Evolutionary conservation across 441 rosid species (phyloP).

Genomic region (Metrosideros polymorpha): DNA sequence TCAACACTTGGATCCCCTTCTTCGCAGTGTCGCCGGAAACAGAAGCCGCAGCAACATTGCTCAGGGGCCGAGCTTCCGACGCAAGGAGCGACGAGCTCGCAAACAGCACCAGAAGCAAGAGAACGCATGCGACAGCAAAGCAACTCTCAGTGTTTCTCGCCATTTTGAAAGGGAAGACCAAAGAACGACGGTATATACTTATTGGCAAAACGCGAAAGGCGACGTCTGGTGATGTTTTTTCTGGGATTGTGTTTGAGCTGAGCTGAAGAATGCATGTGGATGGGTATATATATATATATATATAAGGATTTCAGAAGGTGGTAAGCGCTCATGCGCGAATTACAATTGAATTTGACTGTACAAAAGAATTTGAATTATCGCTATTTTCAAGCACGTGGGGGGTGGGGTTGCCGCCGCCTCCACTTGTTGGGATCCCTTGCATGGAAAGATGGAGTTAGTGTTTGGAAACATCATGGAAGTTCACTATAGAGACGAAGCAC

Average conservation of each 20-base stretch:
- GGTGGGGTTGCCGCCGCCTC: background rate
- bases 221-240: background rate
- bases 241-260: background rate
- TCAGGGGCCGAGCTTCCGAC: conserved; percentile 32
- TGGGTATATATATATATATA: too few species aligned
- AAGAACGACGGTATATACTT: background rate
- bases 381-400: background rate
- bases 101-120: conserved; percentile 1
- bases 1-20: conserved; percentile 11
- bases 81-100: background rate
- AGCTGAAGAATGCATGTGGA: background rate
- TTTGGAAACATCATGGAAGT: background rate
- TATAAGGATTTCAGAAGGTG: background rate
- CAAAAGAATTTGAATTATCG: background rate
- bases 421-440: background rate
- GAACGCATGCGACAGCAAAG: background rate
- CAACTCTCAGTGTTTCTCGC: conserved; percentile 6
- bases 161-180: background rate
- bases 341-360: background rate
- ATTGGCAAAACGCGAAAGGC: background rate
- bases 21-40: background rate
- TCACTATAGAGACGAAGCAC: background rate
- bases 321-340: background rate
- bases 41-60: background rate
- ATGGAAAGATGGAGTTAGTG: background rate